A percentile compares a stretch with the other conserved stretches of the same genome.
Conservation (phyloP, 257 asterid species). For the Verbascum thapsus region DNA sequence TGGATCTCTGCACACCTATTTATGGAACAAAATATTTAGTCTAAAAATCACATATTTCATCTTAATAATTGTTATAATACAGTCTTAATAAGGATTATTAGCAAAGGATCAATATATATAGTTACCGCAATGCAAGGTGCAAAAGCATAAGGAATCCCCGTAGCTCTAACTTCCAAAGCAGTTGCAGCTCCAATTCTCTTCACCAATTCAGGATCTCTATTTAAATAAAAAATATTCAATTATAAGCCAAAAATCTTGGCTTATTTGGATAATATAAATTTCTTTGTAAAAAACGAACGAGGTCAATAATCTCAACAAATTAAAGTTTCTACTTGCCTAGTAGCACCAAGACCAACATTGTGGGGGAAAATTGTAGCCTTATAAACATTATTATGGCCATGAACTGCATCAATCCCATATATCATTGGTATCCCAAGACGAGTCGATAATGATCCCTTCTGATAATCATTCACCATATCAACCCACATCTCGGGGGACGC, state of each 20-base stretch:
- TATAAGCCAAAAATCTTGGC: neutral
- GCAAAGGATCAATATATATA: neutral
- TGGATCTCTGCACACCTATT: conserved; percentile 82
- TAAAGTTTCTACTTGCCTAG: conserved; percentile 59
- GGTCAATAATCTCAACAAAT: too few relatives aligned
- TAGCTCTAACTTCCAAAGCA: conserved; percentile 71
- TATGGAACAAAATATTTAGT: neutral
- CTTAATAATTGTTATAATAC: neutral
- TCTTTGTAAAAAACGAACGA: neutral
- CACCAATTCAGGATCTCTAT: conserved; percentile 59
- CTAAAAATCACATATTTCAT: neutral
- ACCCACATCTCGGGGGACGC: conserved; percentile 69
- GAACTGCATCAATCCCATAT: conserved; percentile 80
- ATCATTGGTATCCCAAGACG: conserved; percentile 77
- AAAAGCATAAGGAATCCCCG: conserved; percentile 62
- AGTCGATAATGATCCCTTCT: conserved; percentile 62
- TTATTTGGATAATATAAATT: neutral
- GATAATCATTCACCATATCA: conserved; percentile 63
- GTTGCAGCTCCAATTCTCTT: conserved; percentile 75
- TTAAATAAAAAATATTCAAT: conserved; percentile 4
- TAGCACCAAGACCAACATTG: conserved; percentile 60
- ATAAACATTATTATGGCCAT: conserved; percentile 62
- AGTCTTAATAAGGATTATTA: neutral
- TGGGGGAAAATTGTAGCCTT: conserved; percentile 65
- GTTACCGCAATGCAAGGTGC: conserved; percentile 76